Base-by-base conservation (phyloP, 2,329 filamentous ascomycete species). In the Blumeria hordei region DNA sequence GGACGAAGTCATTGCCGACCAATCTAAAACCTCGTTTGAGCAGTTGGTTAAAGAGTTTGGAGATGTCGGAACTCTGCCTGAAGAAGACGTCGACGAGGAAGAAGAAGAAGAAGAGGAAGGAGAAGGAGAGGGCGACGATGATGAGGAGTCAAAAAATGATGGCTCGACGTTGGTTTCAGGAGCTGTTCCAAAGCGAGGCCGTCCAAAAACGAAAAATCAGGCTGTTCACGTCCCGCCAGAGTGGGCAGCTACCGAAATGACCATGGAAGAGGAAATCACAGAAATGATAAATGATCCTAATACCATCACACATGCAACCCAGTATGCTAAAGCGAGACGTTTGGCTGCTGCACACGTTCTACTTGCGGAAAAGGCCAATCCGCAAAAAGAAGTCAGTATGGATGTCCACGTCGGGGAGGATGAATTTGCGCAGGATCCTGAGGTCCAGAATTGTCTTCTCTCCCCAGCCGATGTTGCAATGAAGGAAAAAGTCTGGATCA, bases 401-500 rank as follows among this genome's bases (percentile, higher is more conserved):
- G 72, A 76, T 32, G 73, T 75, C 6, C 78, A 83, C 54, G 81
- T 93, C 18, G 78, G 75, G 53, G 84, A 85, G 56, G 77, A 84
- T 56, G 88, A 95, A 64, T 95, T 96, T 63, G 85, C 81, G 39
- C 80, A 93, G 61, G 92, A 98, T 59, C 83, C 81, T 0, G 92
- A 98, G 67, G 87, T 98, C 5, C 71, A 75, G 57, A 84, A 84
- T 62, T 94, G 88, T 64, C 68, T 88, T 37, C 73, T 96, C 5
- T 76, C 75, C 0, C 76, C 81, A 0, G 76, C 78, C 3, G 88
- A 96, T 68, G 77, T 81, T 1, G 76, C 76, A 36, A 78, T 88
- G 64, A 96, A 95, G 67, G 88, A 95, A 67, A 79, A 80, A 57
- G 85, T 96, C 54, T 98, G 92, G 92, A 80, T 94, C 45, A 88